These are phyloP conservation scores for Leccinum variicolor DNA, from an alignment of 768 basidiomycete genomes.

Conservation along the genomic window DNA sequence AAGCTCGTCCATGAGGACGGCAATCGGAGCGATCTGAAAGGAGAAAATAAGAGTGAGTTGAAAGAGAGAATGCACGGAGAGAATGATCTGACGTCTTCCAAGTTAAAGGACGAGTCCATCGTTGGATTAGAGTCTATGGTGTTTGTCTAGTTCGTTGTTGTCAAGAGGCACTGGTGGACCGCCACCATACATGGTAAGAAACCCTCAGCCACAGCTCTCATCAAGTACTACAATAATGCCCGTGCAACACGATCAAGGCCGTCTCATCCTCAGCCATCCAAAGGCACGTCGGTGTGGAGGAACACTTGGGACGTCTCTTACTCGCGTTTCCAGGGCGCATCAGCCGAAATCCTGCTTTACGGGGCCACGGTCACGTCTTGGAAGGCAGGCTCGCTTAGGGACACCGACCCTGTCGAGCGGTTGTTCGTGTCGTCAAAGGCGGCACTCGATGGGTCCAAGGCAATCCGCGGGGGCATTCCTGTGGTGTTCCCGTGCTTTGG, in stretches of 20 bases:
- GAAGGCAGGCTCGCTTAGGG: conserved; percentile 49
- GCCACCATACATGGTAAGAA: conserved; percentile 15
- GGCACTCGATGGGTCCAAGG: conserved; percentile 74
- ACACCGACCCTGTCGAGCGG: conserved; percentile 50
- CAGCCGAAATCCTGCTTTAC: conserved; percentile 64
- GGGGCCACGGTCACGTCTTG: conserved; percentile 89
- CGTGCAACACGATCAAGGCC: conserved; percentile 41
- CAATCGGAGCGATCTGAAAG: conserved; percentile 86
- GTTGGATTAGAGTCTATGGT: conserved; percentile 17
- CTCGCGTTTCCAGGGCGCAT: conserved; percentile 50
- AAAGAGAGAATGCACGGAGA: conserved; percentile 2
- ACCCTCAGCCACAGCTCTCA: conserved; percentile 8
- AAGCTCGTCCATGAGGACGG: conserved; percentile 96
- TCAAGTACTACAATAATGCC: conserved; percentile 43
- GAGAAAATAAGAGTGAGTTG: conserved; percentile 14
- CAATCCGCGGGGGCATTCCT: conserved; percentile 57
- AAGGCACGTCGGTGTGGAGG: conserved; percentile 38
- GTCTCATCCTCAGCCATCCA: conserved; percentile 56
- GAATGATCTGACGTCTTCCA: conserved; percentile 59
- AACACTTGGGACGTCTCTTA: no score
- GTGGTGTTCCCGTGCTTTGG: conserved; percentile 90
- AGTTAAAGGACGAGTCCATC: conserved; percentile 66
- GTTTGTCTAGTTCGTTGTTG: background rate
- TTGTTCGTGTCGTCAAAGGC: conserved; percentile 84
- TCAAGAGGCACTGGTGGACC: background rate